These are phyloP conservation scores for Rutstroemia sp. DNA, from an alignment of 2,329 filamentous ascomycete genomes.

Conservation along the genomic window DNA sequence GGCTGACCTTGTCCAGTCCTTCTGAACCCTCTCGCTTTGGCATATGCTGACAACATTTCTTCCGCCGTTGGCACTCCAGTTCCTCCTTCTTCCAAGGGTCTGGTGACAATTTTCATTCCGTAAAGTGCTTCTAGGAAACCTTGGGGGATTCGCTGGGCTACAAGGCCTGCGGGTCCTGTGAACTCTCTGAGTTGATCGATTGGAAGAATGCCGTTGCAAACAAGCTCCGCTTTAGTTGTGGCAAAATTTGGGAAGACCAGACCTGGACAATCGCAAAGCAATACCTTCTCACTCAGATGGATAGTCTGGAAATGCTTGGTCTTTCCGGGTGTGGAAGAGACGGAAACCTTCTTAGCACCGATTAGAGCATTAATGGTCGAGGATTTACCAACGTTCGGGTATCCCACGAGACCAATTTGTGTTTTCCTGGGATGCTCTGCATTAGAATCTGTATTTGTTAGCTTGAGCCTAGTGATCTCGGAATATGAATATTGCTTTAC, in stretches of 20 bases:
- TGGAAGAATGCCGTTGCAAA: constrained; percentile 88
- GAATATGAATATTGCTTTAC: constrained; percentile 32
- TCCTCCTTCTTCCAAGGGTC: constrained; percentile 84
- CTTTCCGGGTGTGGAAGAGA: constrained; percentile 94
- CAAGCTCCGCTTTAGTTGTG: constrained; percentile 90
- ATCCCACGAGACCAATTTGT: constrained; percentile 88
- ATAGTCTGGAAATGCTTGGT: constrained; percentile 99
- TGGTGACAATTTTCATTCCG: constrained; percentile 77
- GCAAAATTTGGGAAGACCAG: constrained; percentile 98
- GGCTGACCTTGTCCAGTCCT: constrained; percentile 85
- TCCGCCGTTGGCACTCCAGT: constrained; percentile 78
- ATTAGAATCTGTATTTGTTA: constrained; percentile 33
- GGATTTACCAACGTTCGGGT: constrained; percentile 98
- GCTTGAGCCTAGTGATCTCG: constrained; percentile 6
- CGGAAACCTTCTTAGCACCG: constrained; percentile 95
- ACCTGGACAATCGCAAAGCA: constrained; percentile 96
- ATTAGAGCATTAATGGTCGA: constrained; percentile 99
- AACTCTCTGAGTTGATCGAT: constrained; percentile 96
- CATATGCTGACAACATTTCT: constrained; percentile 81
- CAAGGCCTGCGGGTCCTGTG: constrained; percentile 75
- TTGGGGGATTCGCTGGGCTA: constrained; percentile 80
- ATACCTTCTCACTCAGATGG: constrained; percentile 79
- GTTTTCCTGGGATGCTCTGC: constrained; percentile 55
- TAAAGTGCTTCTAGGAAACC: constrained; percentile 87
- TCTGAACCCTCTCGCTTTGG: constrained; percentile 80